Base-by-base conservation (phyloP, 2,329 filamentous ascomycete genomes). In the Penicillium sp. region DNA sequence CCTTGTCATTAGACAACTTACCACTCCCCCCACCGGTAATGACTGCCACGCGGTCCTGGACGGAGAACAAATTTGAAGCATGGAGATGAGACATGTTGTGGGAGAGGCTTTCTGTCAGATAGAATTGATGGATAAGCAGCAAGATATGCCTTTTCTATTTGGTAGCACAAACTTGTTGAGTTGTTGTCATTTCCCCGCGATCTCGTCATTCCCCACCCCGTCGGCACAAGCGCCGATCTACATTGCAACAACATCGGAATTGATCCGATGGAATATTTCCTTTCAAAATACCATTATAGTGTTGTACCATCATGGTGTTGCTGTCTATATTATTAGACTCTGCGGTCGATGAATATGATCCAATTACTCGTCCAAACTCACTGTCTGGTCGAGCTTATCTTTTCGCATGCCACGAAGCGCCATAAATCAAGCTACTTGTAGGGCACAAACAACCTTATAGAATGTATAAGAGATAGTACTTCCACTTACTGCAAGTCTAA, bases 11-110 rank as follows among this genome's bases (percentile, higher is more conserved):
- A 19, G 10, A 21, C 10, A 29, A 14, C 61, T 66, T 72, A 73
- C 81, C 80, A 44, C 73, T 79, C 34, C 81, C 81, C 42, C 80
- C 81, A 33, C 82, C 82, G 2, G 81, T 84, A 46, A 84, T 70
- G 47, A 83, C 77, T 19, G 75, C 80, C 3, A 84, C 78, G 23
- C 81, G 71, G 47, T 76, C 80, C 52, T 82, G 74, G 59, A 83
- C 79, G 14, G 74, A 75, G 70, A 83, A 83, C 3, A 84, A 66
- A 11, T 69, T 67, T 8, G 69, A 68, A 10, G 67, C 61, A 48
- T 71, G 59, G 0, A 72, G 56, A 37, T 71, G 56, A 6, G 70
- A 65, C 70, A 73, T 72, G 11, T 19, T 58, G 57, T 19, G 29
- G 28, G 3, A 10, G 26, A 11, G 5, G 9, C 13, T 28, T 29